Evolutionary conservation across 2,329 filamentous ascomycete genomes (phyloP), one percentile per base, ranked within the genome.

Genomic region (Fusarium luffae): DNA sequence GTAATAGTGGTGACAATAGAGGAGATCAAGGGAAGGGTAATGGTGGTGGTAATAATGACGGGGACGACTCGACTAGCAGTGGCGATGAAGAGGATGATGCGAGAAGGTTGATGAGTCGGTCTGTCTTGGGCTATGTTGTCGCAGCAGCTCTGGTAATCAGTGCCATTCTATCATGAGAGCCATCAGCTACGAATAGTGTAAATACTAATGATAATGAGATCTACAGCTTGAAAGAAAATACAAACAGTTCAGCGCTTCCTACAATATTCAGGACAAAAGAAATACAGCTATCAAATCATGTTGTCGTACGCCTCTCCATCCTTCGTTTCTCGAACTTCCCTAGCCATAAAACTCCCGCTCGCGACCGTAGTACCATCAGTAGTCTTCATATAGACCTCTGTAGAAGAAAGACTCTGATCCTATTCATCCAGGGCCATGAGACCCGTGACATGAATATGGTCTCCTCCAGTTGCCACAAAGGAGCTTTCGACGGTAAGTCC

Each of bases 71-170:
- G 1, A 54, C 66, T 2, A 55, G 49, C 16, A 47, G 60, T 8
- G 68, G 49, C 3, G 67, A 69, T n/a, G 50, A 72, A 6, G 66
- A 70, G 18, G 69, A 70, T 23, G 19, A 44, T 25, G 69, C 69
- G 2, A 21, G 49, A 12, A 43, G 32, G 1, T 18, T 68, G 3
- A 43, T 42, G 48, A 48, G 40, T 0, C 55, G 42, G 19, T 65
- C 69, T 3, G 21, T 59, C 9, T 4, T 72, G 25, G 58, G 69
- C 0, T 72, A 68, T 43, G 50, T 59, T 1, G 16, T 72, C 11
- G 30, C 63, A 9, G 59, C 56, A 7, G 63, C 63, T 18, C 27
- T 72, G 41, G 42, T 30, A 3, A 54, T 64, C 1, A 47, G 30
- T 4, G 34, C 42, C 9, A 28, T 70, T 16, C 47, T 68, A 7